phyloP scores from a whole-genome alignment of 345 rosid genomes.

The Arabis hirsuta region DNA sequence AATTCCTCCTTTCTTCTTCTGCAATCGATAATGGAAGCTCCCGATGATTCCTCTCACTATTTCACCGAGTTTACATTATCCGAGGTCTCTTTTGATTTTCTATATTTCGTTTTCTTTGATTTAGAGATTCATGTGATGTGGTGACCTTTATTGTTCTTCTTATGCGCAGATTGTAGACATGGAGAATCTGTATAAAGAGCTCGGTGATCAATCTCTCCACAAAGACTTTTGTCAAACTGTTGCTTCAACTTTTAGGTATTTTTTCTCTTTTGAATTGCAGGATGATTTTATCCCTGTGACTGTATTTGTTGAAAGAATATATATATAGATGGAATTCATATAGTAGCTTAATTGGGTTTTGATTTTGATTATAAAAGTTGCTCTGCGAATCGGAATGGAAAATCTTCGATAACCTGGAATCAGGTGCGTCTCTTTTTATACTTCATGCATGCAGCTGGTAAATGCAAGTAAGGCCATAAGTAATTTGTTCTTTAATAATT shows the following conservation, averaged over 20 bases:
- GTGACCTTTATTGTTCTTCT: neutral
- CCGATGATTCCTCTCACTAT: conserved; percentile 43
- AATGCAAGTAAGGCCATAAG: neutral
- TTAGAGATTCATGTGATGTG: conserved; percentile 23
- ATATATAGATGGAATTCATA: neutral
- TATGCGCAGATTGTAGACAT: conserved; percentile 63
- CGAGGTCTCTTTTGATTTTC: conserved; percentile 37
- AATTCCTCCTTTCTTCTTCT: neutral
- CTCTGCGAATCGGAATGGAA: conserved; percentile 56
- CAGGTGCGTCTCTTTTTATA: conserved; percentile 54
- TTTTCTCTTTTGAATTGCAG: neutral
- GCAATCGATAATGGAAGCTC: conserved; percentile 26
- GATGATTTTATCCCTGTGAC: neutral
- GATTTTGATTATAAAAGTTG: conserved; percentile 46
- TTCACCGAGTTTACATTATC: conserved; percentile 48
- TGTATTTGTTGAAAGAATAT: neutral
- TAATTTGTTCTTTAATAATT: conserved; percentile 16
- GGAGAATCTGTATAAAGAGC: conserved; percentile 71
- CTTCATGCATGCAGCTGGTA: neutral
- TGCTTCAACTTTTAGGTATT: conserved; percentile 70
- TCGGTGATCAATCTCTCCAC: conserved; percentile 56
- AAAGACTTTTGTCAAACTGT: conserved; percentile 63
- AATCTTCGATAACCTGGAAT: conserved; percentile 63
- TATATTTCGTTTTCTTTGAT: neutral
- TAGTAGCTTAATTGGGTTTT: neutral